Conservation (phyloP, 2,329 filamentous ascomycete species). For the Endothia cerciana region DNA sequence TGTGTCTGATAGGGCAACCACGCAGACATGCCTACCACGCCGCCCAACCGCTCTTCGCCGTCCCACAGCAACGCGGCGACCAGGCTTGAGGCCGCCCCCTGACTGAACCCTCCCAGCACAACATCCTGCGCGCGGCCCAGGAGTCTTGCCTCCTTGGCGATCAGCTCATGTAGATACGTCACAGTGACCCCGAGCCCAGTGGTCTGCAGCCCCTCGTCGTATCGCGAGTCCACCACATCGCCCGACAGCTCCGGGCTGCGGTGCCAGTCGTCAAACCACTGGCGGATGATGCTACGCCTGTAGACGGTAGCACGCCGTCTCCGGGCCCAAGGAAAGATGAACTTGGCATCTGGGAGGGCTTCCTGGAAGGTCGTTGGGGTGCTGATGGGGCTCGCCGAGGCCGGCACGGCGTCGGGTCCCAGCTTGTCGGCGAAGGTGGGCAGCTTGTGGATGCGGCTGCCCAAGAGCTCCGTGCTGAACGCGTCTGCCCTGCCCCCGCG, state of each 20-base stretch:
- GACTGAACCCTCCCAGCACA: conserved; percentile 55
- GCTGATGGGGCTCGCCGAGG: background rate
- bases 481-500: conserved; percentile 47
- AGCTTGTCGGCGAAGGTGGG: background rate
- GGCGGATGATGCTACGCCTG: conserved; percentile 43
- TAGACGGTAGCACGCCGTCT: conserved; percentile 44
- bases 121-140: conserved; percentile 45
- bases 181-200: conserved; percentile 48
- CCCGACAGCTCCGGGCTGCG: conserved; percentile 33
- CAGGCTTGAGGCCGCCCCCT: conserved; percentile 55
- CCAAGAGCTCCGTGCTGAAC: conserved; percentile 47
- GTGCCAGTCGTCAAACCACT: conserved; percentile 52
- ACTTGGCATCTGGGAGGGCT: conserved; percentile 47
- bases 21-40: conserved; percentile 48
- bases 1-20: conserved; percentile 47
- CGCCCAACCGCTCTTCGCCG: conserved; percentile 41
- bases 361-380: conserved; percentile 35
- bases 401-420: too few relatives aligned
- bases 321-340: conserved; percentile 56
- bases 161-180: conserved; percentile 43
- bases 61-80: conserved; percentile 49
- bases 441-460: conserved; percentile 30
- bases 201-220: conserved; percentile 40
- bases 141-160: conserved; percentile 41
- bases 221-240: conserved; percentile 21